phyloP scores from a whole-genome alignment of 345 rosid genomes.

The Laguncularia racemosa region DNA sequence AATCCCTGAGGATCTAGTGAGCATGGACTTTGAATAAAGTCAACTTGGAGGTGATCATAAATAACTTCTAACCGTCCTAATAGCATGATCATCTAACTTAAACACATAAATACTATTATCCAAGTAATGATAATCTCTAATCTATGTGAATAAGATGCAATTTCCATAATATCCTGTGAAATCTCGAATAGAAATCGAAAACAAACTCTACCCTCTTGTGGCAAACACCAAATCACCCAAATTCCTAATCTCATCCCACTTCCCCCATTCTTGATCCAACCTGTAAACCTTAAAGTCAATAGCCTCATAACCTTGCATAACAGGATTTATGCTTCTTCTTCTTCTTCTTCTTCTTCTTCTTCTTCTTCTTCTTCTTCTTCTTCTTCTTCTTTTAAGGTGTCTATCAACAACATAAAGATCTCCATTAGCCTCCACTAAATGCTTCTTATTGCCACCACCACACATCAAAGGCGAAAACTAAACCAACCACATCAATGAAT shows the following conservation, averaged over 20 bases:
- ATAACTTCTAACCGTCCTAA: conserved; percentile 14
- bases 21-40: conserved; percentile 1
- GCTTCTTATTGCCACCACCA: conserved; percentile 14
- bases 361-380: too few species aligned
- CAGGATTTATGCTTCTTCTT: too few species aligned
- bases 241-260: conserved; percentile 27
- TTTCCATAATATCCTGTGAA: conserved; percentile 13
- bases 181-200: conserved; percentile 17
- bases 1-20: neutral
- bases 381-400: neutral
- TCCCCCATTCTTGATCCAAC: conserved; percentile 24
- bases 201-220: conserved; percentile 19
- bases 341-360: too few species aligned
- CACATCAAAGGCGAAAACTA: conserved; percentile 7
- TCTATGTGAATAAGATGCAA: conserved; percentile 6
- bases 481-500: conserved; percentile 8
- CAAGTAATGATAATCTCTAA: neutral
- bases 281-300: conserved; percentile 26
- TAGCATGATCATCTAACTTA: conserved; percentile 7
- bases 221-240: conserved; percentile 18
- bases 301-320: neutral
- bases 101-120: neutral
- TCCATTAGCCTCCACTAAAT: conserved; percentile 13
- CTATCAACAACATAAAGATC: conserved; percentile 14
- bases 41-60: conserved; percentile 12